Evolutionary conservation across 2,329 filamentous ascomycete genomes (phyloP).

Genomic region (Dothideomycetes sp.): DNA sequence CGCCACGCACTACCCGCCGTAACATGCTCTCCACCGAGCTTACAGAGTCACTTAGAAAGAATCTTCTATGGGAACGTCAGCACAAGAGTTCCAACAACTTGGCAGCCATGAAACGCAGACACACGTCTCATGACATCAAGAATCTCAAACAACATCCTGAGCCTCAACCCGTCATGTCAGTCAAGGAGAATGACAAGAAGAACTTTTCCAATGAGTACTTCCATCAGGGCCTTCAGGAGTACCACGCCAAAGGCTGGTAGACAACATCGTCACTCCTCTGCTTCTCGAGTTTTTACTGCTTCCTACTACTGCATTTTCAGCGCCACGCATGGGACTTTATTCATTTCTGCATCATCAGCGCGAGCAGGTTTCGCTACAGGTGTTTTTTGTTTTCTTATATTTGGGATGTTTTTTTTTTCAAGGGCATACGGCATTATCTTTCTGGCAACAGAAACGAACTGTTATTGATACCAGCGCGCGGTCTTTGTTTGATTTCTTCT

Average conservation of each 20-base stretch:
- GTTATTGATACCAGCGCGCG: slow-evolving; percentile 13
- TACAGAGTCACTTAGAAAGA: slow-evolving; percentile 82
- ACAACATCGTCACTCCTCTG: slow-evolving; percentile 1
- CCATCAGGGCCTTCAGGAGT: slow-evolving; percentile 71
- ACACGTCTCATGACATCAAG: slow-evolving; percentile 83
- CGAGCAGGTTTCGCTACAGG: slow-evolving; percentile 10
- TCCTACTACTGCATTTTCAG: slow-evolving; percentile 14
- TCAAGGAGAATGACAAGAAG: slow-evolving; percentile 26
- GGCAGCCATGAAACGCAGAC: slow-evolving; percentile 77
- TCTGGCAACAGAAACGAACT: slow-evolving; percentile 3
- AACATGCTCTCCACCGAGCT: slow-evolving; percentile 96
- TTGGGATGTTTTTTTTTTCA: too few relatives aligned
- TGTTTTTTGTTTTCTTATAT: slow-evolving; percentile 3
- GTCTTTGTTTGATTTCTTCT: slow-evolving; percentile 4
- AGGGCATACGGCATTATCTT: slow-evolving; percentile 3
- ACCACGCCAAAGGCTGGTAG: slow-evolving; percentile 80
- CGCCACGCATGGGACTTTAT: slow-evolving; percentile 9
- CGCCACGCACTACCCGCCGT: slow-evolving; percentile 79
- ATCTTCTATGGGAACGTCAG: slow-evolving; percentile 89
- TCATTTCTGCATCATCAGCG: slow-evolving; percentile 11
- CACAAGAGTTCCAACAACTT: slow-evolving; percentile 87
- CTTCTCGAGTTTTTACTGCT: slow-evolving; percentile 4
- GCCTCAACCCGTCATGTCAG: slow-evolving; percentile 41
- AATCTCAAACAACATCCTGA: slow-evolving; percentile 78
- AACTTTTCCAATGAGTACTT: slow-evolving; percentile 82